Evolutionary conservation across 2,329 filamentous ascomycete genomes (phyloP).

Genomic region (Graphilbum ipis-grandicollis): DNA sequence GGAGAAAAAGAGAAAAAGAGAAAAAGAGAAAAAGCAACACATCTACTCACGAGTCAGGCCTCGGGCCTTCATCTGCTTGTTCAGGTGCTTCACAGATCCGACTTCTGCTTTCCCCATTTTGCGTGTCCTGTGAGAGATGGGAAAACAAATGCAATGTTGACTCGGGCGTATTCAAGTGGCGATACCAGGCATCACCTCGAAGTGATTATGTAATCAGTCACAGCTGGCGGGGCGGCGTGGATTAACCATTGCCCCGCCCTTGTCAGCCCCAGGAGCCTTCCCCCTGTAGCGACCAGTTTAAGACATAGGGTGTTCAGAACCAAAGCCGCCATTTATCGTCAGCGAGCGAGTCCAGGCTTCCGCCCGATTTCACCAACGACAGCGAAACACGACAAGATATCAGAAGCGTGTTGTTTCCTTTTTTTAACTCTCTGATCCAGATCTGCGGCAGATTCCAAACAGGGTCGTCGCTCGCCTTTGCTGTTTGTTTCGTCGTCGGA

Average conservation of each 20-base stretch:
- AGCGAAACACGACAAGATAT: no score
- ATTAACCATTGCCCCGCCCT: conserved; percentile 9
- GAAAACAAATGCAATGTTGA: no score
- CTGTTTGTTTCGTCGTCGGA: conserved; percentile 1
- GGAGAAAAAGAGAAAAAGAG: not conserved
- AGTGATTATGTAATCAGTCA: no score
- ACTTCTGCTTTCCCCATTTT: conserved; percentile 86
- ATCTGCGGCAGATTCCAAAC: no score
- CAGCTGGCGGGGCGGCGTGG: conserved; percentile 5
- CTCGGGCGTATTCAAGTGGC: no score
- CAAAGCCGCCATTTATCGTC: not conserved
- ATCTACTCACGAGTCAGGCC: conserved; percentile 23
- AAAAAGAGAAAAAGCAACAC: not conserved
- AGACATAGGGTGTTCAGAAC: conserved; percentile 1
- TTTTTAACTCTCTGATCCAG: no score
- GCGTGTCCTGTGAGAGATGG: no score
- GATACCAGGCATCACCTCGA: no score
- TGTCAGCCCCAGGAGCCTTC: not conserved
- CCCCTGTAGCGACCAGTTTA: not conserved
- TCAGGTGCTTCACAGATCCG: conserved; percentile 76
- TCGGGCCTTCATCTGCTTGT: conserved; percentile 79
- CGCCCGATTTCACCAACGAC: no score
- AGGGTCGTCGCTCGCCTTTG: not conserved
- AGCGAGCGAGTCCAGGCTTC: not conserved
- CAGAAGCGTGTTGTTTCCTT: no score